Base-by-base conservation (phyloP, 192 early-diverging fungal genomes). In the Podila clonocystis region DNA sequence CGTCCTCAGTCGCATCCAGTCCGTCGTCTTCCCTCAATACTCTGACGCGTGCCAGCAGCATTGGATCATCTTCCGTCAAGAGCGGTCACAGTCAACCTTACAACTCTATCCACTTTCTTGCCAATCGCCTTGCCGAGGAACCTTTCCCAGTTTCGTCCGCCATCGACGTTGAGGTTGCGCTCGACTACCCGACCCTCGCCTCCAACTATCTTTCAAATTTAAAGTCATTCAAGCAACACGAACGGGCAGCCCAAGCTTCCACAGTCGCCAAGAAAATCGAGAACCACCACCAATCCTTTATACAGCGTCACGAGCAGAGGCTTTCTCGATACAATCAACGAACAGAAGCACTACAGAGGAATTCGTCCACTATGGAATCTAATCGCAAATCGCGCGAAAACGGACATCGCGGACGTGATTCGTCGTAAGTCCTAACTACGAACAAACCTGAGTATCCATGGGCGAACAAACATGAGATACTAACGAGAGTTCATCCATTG, bases 1-100 rank as follows among this genome's bases (percentile, higher is more conserved):
- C 74, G 30, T 76, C 74, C 22, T 79, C 76, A 13, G 60, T 61
- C 22, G 58, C 70, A n/a, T 79, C 76, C 29, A 79, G 76, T 26
- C 65, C 76, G 19, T 72, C 76, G 7, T 72, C 76, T 4, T 79
- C 70, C 34, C 58, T 68, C 4, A 72, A 79, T 29, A 79, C 76
- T n/a, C 48, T 72, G 65, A 79, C 76, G 11, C 69, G 76, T 9
- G 70, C 76, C 15, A 79, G 70, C 30, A 79, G 70, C 29, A 65
- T 72, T 45, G 61, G 50, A 15, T 72, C 70, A 13, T 79, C 76
- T 5, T 67, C 75, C 9, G 49, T 34, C 65, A 72, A 58, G 24
- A 48, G 28, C 59, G 66, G 60, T 9, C 61, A 78, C 24, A 72
- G 30, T 50, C 64, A 67, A 33, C 31, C 45, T 22, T 67, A 36